These are phyloP conservation scores for Xylaria sp. DNA, from an alignment of 2,329 filamentous ascomycete species.

Conservation along the genomic window DNA sequence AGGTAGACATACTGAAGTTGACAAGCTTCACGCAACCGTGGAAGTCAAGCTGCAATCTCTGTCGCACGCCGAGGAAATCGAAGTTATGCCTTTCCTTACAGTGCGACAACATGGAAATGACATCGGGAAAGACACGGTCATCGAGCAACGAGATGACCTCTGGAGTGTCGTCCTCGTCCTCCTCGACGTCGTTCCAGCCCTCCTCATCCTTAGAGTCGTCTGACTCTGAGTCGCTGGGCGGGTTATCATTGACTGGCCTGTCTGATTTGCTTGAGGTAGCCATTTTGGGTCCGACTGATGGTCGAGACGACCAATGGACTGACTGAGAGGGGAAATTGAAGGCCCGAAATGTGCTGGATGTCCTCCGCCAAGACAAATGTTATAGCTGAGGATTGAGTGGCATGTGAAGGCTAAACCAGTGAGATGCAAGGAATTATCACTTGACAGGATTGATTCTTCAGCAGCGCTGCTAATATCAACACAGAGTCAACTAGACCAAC, in stretches of 20 bases:
- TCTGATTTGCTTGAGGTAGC: slow-evolving; percentile 22
- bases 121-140: slow-evolving; percentile 71
- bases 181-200: slow-evolving; percentile 67
- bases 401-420: background rate
- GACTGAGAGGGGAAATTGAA: slow-evolving; percentile 26
- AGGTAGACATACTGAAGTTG: slow-evolving; percentile 66
- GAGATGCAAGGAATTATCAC: slow-evolving; percentile 7
- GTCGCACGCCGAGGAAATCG: slow-evolving; percentile 71
- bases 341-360: slow-evolving; percentile 2
- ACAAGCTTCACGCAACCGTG: slow-evolving; percentile 78
- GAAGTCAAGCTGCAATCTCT: slow-evolving; percentile 73
- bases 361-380: slow-evolving; percentile 26
- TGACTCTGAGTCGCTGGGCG: slow-evolving; percentile 51
- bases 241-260: slow-evolving; percentile 29
- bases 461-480: background rate
- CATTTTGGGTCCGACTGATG: slow-evolving; percentile 27
- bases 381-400: slow-evolving; percentile 1
- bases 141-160: slow-evolving; percentile 76
- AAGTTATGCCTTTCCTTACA: slow-evolving; percentile 74
- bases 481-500: background rate
- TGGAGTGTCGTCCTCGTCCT: slow-evolving; percentile 68
- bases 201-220: slow-evolving; percentile 57
- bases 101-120: slow-evolving; percentile 73
- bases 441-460: background rate
- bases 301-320: background rate